phyloP scores from a whole-genome alignment of 2,329 filamentous ascomycete species.

The Oidium heveae region DNA sequence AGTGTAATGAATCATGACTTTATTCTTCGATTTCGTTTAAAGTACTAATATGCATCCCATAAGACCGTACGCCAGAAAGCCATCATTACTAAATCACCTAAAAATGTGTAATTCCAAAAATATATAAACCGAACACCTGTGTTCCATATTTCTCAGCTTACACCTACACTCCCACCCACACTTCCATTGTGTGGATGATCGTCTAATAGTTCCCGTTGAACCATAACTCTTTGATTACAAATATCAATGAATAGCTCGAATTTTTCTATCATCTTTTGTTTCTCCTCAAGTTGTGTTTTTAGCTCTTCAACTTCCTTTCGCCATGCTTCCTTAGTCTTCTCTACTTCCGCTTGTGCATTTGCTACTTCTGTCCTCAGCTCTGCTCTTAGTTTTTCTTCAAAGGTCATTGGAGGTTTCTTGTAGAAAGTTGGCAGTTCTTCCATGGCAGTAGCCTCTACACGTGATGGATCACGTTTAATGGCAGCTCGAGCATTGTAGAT shows the following conservation, averaged over 20 bases:
- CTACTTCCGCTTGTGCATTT: constrained; percentile 29
- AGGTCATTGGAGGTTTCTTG: constrained; percentile 35
- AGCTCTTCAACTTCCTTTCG: constrained; percentile 32
- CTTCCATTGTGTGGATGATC: constrained; percentile 1
- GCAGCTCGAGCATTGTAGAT: constrained; percentile 43
- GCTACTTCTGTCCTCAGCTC: constrained; percentile 35
- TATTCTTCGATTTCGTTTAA: too few species aligned
- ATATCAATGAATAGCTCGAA: constrained; percentile 49
- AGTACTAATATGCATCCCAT: too few species aligned
- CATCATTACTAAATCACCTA: too few species aligned
- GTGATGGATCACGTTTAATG: constrained; percentile 38
- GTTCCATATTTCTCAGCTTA: too few species aligned
- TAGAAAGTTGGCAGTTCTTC: constrained; percentile 39
- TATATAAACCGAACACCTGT: too few species aligned
- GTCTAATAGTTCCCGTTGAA: constrained; percentile 30
- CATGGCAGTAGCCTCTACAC: constrained; percentile 30
- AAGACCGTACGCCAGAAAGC: too few species aligned
- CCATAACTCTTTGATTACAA: constrained; percentile 39
- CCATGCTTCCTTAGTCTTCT: constrained; percentile 28
- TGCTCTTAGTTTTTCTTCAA: constrained; percentile 36
- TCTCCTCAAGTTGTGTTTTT: constrained; percentile 33
- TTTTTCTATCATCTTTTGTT: constrained; percentile 33
- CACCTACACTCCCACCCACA: not conserved
- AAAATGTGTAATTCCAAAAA: too few species aligned
- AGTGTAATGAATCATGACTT: too few species aligned